Base-by-base conservation (phyloP, 345 rosid species). In the Acer campestre region DNA sequence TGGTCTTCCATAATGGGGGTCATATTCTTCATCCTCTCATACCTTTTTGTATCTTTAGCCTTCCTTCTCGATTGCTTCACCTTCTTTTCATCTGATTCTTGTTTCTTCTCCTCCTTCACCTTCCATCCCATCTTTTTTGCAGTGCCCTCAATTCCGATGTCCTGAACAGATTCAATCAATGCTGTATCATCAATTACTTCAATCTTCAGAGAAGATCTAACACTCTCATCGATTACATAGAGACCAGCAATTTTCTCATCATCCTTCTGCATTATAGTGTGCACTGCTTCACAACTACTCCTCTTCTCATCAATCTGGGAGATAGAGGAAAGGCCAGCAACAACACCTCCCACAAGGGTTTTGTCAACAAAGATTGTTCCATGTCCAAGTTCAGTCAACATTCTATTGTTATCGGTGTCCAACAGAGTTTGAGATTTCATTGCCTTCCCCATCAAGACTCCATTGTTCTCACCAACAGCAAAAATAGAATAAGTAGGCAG, bases 161-260 rank as follows among this genome's bases (percentile, higher is more conserved):
- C 71, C 10, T 75, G 61, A 77, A 87, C 68, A 8, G 90, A 82
- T 75, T 82, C 88, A 80, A 91, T 81, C 88, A 93, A 68, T 3
- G 91, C 98, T 16, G 92, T 91, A 78, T 94, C 95, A 82, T 94
- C 98, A 71, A 92, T 83, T 31, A 93, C 80, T 77, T 90, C 85
- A 74, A 91, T 72, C 76, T 85, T 88, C 81, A 89, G 61, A 11
- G 98, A 85, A 65, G 78, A 73, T 23, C 88, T 82, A 72, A 70
- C 78, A 66, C 80, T 75, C 10, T 58, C 79, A 63, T 80, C 84
- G 31, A 75, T 68, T 64, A 81, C 82, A 35, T 80, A 74, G 38
- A 77, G 29, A 78, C 71, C 79, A 72, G 73, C 76, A 61, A 75
- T 74, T 38, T 73, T 72, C 38, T 75, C 77, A 18, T 70, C 67